Base-by-base conservation (phyloP, 805 yeast species). In the Saturnispora hagleri region DNA sequence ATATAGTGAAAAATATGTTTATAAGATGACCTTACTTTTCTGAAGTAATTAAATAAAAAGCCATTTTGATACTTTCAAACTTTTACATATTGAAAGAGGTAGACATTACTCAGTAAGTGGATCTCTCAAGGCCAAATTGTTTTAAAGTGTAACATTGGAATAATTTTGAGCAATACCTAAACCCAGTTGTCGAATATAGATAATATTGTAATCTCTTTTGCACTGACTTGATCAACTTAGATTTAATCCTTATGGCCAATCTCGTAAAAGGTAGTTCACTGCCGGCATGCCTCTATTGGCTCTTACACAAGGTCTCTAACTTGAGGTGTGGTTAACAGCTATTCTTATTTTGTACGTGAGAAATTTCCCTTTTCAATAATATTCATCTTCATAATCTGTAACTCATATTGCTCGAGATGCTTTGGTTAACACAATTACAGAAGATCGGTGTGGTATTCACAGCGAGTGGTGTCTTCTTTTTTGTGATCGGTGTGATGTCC, bases 371-470 rank as follows among this genome's bases (percentile, higher is more conserved):
- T 15, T 38, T 6, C 42, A 18, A 38, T 13, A 10, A 38, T 18
- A 7, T 10, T 18, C 24, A 18, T 38, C 9, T 20, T 18, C 12
- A 18, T 38, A 17, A 18, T 18, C 22, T 20, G 9, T 13, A 38
- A 38, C 26, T n/a, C 26, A 12, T 38, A 38, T n/a, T 38, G 18
- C 24, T 41, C 27, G 22, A 41, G 17, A 76, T 76, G 79, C 76
- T 84, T 69, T 84, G 90, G 90, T 73, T 84, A 51, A 77, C 87
- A n/a, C 88, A 84, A 60, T 68, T 80, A 57, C 90, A 84, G 62
- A 84, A 89, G 69, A 82, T 84, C 62, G 98, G 98, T 36, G 97
- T 88, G 18, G 96, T 88, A 2, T 84, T 89, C 73, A 87, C 96
- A 4, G 89, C 95, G 17, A 86, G 84, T 34, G 96, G 95, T 8